Percentiles rank a stretch among this genome's conserved stretches.
Conservation (phyloP, 2,329 filamentous ascomycete genomes). For the Alternaria longipes region DNA sequence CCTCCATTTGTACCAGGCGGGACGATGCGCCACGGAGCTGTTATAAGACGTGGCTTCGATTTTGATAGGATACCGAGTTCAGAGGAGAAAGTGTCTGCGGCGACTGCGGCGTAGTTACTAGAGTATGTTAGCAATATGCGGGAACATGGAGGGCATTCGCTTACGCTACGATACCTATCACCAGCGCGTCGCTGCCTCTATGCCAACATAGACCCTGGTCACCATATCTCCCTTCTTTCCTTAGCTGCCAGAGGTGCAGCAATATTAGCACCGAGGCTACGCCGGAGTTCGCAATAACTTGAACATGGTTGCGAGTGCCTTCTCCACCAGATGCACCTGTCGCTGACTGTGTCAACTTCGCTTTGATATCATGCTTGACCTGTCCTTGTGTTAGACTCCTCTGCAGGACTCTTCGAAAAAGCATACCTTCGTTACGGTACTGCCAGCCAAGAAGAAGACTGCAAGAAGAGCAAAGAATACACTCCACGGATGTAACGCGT, state of each 20-base stretch:
- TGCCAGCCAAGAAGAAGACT: slow-evolving; percentile 88
- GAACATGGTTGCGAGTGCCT: slow-evolving; percentile 81
- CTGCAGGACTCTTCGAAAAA: not conserved
- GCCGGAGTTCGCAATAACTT: slow-evolving; percentile 89
- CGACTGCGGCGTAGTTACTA: slow-evolving; percentile 88
- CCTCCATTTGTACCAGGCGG: slow-evolving; percentile 94
- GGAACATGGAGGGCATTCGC: not conserved
- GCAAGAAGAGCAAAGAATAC: slow-evolving; percentile 85
- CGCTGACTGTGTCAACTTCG: slow-evolving; percentile 79
- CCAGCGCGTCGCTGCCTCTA: slow-evolving; percentile 51
- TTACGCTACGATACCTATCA: slow-evolving; percentile 60
- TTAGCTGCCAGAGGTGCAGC: slow-evolving; percentile 59
- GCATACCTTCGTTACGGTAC: slow-evolving; percentile 78
- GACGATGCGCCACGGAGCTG: slow-evolving; percentile 79
- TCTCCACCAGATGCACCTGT: slow-evolving; percentile 79
- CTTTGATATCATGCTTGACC: slow-evolving; percentile 89
- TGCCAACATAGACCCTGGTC: slow-evolving; percentile 52
- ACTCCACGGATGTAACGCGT: slow-evolving; percentile 93
- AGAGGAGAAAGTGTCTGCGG: slow-evolving; percentile 93
- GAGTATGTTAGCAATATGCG: slow-evolving; percentile 51
- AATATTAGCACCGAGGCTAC: slow-evolving; percentile 74
- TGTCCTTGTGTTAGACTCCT: slow-evolving; percentile 47
- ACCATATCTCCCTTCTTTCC: slow-evolving; percentile 45
- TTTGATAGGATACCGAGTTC: slow-evolving; percentile 91
- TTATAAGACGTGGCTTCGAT: slow-evolving; percentile 82